These are phyloP conservation scores for Gremmenia infestans DNA, from an alignment of 2,329 filamentous ascomycete species.

Conservation along the genomic window DNA sequence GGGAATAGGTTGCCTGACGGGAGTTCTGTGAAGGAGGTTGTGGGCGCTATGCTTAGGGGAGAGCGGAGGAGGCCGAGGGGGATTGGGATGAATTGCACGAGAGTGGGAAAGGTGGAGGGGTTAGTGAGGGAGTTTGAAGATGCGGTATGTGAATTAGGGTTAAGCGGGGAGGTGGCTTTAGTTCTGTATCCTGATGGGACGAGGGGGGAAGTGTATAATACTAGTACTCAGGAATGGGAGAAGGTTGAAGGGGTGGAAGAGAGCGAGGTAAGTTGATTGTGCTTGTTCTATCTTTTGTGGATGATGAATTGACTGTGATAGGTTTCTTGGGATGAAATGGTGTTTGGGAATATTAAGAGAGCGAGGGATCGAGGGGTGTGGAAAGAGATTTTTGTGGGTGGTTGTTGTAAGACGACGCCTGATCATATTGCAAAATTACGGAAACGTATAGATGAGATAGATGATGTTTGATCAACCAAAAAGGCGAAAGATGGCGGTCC, in stretches of 20 bases:
- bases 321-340: constrained; percentile 33
- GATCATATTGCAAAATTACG: constrained; percentile 26
- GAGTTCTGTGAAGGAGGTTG: constrained; percentile 39
- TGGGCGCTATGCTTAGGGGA: constrained; percentile 33
- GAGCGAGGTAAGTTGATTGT: constrained; percentile 4
- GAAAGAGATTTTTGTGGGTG: constrained; percentile 38
- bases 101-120: constrained; percentile 54
- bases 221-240: constrained; percentile 56
- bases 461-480: background rate
- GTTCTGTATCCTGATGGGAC: constrained; percentile 67
- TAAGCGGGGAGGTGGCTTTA: constrained; percentile 38
- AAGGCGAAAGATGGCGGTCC: too few species aligned
- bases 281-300: background rate
- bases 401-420: constrained; percentile 42
- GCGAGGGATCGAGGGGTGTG: constrained; percentile 23
- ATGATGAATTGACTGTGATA: constrained; percentile 7
- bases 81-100: constrained; percentile 65
- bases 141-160: constrained; percentile 37
- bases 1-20: constrained; percentile 53
- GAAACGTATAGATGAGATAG: constrained; percentile 21
- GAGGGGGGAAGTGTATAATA: constrained; percentile 63
- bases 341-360: constrained; percentile 32
- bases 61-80: constrained; percentile 46
- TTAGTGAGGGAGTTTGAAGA: constrained; percentile 52
- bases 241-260: constrained; percentile 27